Base-by-base conservation (phyloP, 1,284 basidiomycete genomes). In the Rhodotorula sp. region DNA sequence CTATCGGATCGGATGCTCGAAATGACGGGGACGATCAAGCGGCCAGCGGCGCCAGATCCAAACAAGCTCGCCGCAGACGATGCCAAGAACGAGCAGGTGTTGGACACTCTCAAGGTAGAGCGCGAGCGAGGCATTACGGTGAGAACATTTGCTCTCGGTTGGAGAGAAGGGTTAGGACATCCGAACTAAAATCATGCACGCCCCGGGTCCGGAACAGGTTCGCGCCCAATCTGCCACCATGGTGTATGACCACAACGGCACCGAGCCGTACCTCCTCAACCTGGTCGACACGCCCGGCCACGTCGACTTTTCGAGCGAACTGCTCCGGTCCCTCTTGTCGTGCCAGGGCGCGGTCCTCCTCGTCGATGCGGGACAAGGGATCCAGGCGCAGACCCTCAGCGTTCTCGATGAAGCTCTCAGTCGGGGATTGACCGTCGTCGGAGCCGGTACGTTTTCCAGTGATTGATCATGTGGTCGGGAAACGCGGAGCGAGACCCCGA, bases 271-370 rank as follows among this genome's bases (percentile, higher is more conserved):
- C 79, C 85, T 99, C 62, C 87, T 99, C 76, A 99, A 99, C 82
- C 85, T 99, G 49, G 96, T 99, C 78, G 96, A 99, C 81, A 99
- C 97, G 0, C 96, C 96, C 0, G 94, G 94, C 5, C 94, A 97
- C 82, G 94, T 97, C 62, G 94, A 97, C 83, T 97, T 97, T 82
- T 88, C 91, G 70, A 96, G 95, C 88, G 97, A 99, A 82, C 93
- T 99, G 16, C 91, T 92, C 21, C 88, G 97, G 60, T 94, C 92
- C 57, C 84, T 99, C 39, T 90, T 93, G 3, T 94, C 95, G 48
- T 97, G 92, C 78, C 92, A 99, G 83, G 95, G 94, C 26, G 96
- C 93, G 5, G 82, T 99, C 61, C 84, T 99, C 20, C 86, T 88
- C 3, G 93, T 99, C 0, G 96, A 99, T 80, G 93, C 95, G 20